These are phyloP conservation scores for Suillus placidus DNA, from an alignment of 768 basidiomycete genomes.

Conservation along the genomic window DNA sequence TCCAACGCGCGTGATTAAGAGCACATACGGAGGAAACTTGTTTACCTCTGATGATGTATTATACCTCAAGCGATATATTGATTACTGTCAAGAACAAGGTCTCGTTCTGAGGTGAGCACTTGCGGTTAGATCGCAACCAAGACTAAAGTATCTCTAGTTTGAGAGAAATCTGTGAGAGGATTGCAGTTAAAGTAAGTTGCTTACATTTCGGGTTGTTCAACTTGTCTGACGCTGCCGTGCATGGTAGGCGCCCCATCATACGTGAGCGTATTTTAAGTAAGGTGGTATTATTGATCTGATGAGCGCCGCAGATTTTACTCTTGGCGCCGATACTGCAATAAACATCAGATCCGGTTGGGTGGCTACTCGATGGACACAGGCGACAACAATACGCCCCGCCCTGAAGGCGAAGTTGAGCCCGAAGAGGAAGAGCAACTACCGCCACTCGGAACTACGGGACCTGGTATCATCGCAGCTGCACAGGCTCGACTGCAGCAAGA, in stretches of 20 bases:
- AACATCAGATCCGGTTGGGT: conserved; percentile 87
- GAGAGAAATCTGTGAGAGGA: conserved; percentile 85
- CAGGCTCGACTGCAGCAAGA: conserved; percentile 44
- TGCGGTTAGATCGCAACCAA: background rate
- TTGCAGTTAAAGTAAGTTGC: conserved; percentile 72
- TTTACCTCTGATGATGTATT: conserved; percentile 84
- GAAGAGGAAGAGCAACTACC: conserved; percentile 44
- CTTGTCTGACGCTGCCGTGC: conserved; percentile 9
- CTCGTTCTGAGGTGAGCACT: conserved; percentile 68
- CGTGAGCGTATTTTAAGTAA: conserved; percentile 47
- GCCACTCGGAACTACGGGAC: conserved; percentile 37
- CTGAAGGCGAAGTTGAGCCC: conserved; percentile 46
- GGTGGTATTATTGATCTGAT: background rate
- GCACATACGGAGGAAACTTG: conserved; percentile 86
- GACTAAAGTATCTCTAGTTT: conserved; percentile 32
- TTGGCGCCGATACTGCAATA: conserved; percentile 91
- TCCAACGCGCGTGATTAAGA: conserved; percentile 81
- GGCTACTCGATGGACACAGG: conserved; percentile 78
- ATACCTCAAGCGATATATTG: conserved; percentile 87
- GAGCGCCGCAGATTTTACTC: conserved; percentile 70
- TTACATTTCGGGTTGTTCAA: background rate
- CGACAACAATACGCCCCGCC: conserved; percentile 47
- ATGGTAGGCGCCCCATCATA: conserved; percentile 81
- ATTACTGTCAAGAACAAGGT: conserved; percentile 88
- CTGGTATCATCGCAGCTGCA: conserved; percentile 49